Base-by-base conservation (phyloP, 148 eudicot species). In the Beta vulgaris region DNA sequence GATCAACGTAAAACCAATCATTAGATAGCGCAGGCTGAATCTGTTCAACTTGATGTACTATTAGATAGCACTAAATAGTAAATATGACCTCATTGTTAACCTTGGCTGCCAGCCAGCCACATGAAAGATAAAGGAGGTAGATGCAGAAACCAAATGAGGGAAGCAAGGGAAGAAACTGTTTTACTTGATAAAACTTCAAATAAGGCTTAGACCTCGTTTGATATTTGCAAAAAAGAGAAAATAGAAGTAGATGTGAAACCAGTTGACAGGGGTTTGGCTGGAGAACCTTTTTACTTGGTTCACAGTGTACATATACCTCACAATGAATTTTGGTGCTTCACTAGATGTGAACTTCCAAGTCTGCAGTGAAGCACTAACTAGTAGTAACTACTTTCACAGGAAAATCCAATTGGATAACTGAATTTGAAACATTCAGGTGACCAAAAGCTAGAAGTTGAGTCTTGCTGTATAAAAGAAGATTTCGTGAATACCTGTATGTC, bases 401-500 rank as follows among this genome's bases (percentile, higher is more conserved):
- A 36, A 29, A 14, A 15, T 11, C 34, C 60, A 25, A 34, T 57
- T 46, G 4, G 42, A 64, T 49, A 18, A 51, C 69, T 9, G 31
- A 74, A 28, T 37, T n/a, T 36, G 23, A 32, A 49, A 26, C 3
- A 4, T 39, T 42, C 64, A 53, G 31, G 29, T 2, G 16, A 14
- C 18, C 26, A 3, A 32, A 16, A 64, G 23, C 19, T 37, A 62
- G 25, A 32, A 31, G 65, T 32, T 18, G 7, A 31, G 68, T 42
- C 21, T 31, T 31, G 46, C 55, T 25, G 32, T 35, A 16, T 46
- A 34, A 39, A 60, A 77, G 70, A 31, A 73, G 65, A 31, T 15
- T 42, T 51, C 9, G 36, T 26, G 51, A n/a, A 78, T 82, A 96
- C 99, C 98, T 92, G 88, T 79, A 84, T 82, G 87, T 92, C 96